Percentiles rank a stretch among this genome's conserved stretches.
Conservation (phyloP, 2,329 filamentous ascomycete species). For the Colletotrichum musae region DNA sequence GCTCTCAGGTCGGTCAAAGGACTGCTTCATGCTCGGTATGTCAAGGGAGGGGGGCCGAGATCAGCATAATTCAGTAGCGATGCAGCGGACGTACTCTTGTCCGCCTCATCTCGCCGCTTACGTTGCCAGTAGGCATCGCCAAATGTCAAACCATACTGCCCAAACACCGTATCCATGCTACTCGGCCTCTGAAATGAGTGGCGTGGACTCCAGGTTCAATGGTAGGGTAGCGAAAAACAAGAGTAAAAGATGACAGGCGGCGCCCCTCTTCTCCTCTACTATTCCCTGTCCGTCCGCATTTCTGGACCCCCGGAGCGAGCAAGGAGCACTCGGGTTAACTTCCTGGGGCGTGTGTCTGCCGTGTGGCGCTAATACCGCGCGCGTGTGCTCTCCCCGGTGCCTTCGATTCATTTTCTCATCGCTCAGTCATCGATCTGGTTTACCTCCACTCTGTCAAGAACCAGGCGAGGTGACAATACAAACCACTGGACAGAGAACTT, state of each 20-base stretch:
- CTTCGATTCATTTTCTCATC: conserved; percentile 13
- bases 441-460: background rate
- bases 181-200: too few species aligned
- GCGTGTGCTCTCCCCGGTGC: background rate
- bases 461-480: background rate
- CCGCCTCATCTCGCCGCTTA: too few species aligned
- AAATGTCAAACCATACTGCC: too few species aligned
- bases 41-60: too few species aligned
- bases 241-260: background rate
- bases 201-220: background rate
- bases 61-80: too few species aligned
- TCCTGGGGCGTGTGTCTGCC: background rate
- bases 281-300: conserved; percentile 7
- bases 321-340: background rate
- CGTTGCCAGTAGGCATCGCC: too few species aligned
- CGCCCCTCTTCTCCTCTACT: background rate
- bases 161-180: too few species aligned
- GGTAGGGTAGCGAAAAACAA: conserved; percentile 1
- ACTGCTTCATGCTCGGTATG: too few species aligned
- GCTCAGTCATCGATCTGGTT: background rate
- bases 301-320: background rate
- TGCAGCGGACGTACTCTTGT: too few species aligned
- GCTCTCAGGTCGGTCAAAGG: too few species aligned
- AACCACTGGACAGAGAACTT: background rate
- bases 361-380: background rate